Evolutionary conservation across 345 rosid species (phyloP), one percentile per base, ranked within the genome.

Genomic region (Cardamine chenopodiifolia): DNA sequence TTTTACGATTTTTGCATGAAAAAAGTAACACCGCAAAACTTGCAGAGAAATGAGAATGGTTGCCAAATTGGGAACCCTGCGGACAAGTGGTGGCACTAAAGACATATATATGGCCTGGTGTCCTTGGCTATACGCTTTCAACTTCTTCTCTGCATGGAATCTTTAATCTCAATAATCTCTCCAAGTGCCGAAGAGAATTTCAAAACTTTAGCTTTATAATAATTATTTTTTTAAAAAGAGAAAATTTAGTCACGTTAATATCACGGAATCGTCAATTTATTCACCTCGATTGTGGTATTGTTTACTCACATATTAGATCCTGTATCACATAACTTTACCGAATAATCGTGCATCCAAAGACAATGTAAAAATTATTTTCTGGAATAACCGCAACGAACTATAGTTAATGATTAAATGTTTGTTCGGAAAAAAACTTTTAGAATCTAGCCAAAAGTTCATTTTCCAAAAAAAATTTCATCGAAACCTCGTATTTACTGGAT

Each of bases 101-200:
- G 48, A 50, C 23, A 67, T 29, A 31, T 3, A 25, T 25, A 25
- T 23, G 23, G 28, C 23, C 47, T 67, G 12, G 35, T 37, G n/a
- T 53, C n/a, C n/a, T 26, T 35, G 50, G 61, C 23, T 22, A 50
- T 32, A 45, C 2, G 0, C 61, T 26, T 10, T 37, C 12, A 1
- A n/a, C 71, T 26, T 8, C 8, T 67, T 18, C 12, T 65, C 19
- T 48, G 61, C 72, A 53, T 18, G 26, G 50, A 53, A 37, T 67
- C 50, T 37, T 67, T 2, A 6, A n/a, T 39, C 50, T 37, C n/a
- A 23, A 53, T 0, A 25, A 11, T 68, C 72, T 52, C 72, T 52
- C 50, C 60, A 53, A 68, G 59, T 17, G 34, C 35, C 71, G 22
- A 15, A 25, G 6, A 32, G 1, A 9, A n/a, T 15, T 9, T 34